Evolutionary conservation across 768 basidiomycete genomes (phyloP), one percentile per base, ranked within the genome.

Genomic region (Paxillus rubicundulus): DNA sequence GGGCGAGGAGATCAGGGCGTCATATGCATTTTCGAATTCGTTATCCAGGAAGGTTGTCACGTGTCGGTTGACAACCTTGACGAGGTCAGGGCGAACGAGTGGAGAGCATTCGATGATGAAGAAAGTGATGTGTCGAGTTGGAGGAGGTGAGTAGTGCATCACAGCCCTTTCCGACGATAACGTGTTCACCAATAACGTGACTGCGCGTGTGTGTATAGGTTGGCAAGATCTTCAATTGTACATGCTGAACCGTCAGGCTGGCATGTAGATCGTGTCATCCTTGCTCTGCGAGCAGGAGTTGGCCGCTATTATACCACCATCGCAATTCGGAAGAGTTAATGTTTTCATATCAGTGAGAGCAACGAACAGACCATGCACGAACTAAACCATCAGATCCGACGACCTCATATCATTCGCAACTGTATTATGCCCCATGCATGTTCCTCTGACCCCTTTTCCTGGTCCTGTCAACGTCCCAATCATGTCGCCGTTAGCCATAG

Each of bases 51-150:
- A 91, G 74, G 77, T 85, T 33, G 79, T 95, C 33, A 86, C 84
- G 21, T 90, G 88, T 67, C 81, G 86, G 59, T 72, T 95, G 70
- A 89, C 91, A 41, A 88, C 89, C 42, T 74, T 91, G 64, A 82
- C 83, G 48, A 80, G 92, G 44, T 72, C 79, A 10, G 77, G 75
- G 64, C 74, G 69, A 18, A 64, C 69, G 33, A 67, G 75, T 45
- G 74, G 76, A 50, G 62, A 70, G 58, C 49, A 55, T 46, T 73
- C 71, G 43, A 78, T 72, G 58, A 75, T 77, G 59, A 91, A 87
- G 81, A 94, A 92, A 70, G 92, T 94, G 28, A 88, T 95, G 86
- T 91, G 87, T 71, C 84, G 92, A 54, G 87, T 94, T 55, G 92
- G 92, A 42, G 90, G 89, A 69, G 89, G 89, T 85, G 58, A 63